Evolutionary conservation across 306 rosid genomes (phyloP).

Genomic region (Ceratonia siliqua): DNA sequence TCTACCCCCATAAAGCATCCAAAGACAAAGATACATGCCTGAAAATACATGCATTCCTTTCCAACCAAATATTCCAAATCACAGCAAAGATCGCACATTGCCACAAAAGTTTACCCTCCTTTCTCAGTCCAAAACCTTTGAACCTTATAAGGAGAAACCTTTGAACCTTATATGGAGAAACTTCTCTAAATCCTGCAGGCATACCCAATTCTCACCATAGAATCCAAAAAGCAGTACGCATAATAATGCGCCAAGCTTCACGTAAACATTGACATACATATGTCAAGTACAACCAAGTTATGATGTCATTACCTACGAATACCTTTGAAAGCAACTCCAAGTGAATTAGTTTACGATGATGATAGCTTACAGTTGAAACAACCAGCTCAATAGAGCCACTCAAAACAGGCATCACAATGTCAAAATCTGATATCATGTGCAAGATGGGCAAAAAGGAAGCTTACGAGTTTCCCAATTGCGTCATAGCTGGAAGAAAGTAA

Average conservation of each 20-base stretch:
- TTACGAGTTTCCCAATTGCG: slow-evolving; percentile 89
- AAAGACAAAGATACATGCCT: too few species aligned
- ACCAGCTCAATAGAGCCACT: not conserved
- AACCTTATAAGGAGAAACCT: too few species aligned
- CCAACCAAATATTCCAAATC: too few species aligned
- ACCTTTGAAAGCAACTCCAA: slow-evolving; percentile 18
- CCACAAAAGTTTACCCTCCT: too few species aligned
- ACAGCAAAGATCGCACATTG: too few species aligned
- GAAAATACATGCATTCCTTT: too few species aligned
- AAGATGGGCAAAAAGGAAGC: slow-evolving; percentile 33
- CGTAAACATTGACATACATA: slow-evolving; percentile 1
- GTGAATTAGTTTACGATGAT: slow-evolving; percentile 23
- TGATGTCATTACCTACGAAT: slow-evolving; percentile 26
- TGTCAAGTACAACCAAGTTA: not conserved
- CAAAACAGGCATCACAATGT: slow-evolving; percentile 21
- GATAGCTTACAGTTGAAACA: slow-evolving; percentile 31
- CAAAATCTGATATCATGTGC: slow-evolving; percentile 14
- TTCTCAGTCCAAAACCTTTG: too few species aligned
- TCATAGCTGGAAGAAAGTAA: slow-evolving; percentile 89
- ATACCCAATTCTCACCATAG: too few species aligned
- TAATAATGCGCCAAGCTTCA: slow-evolving; percentile 5
- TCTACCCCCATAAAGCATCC: too few species aligned
- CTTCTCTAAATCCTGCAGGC: too few species aligned
- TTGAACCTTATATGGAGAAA: too few species aligned
- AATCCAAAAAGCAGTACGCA: too few species aligned